phyloP scores from a whole-genome alignment of 2,329 filamentous ascomycete species.

The Westerdykella ornata region DNA sequence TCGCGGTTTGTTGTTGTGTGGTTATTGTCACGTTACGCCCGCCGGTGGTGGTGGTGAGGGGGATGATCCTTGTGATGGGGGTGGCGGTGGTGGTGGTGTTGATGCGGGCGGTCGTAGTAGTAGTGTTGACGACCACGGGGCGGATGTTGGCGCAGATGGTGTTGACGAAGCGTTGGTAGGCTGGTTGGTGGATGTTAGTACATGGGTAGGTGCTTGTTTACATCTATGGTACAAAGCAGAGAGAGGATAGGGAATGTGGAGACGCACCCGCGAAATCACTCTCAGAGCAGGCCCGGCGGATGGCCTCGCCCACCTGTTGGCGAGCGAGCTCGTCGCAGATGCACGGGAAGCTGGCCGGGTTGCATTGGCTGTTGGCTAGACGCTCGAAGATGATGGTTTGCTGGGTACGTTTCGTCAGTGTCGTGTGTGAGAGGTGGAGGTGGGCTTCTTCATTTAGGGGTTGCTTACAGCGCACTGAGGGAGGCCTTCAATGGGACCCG shows the following conservation, averaged over 20 bases:
- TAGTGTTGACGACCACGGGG: constrained; percentile 1
- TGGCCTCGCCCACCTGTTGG: constrained; percentile 2
- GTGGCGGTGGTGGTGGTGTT: constrained; percentile 4
- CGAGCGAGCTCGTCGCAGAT: constrained; percentile 15
- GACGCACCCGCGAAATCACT: constrained; percentile 6
- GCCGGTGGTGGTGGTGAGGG: neutral
- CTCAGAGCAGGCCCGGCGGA: constrained; percentile 2
- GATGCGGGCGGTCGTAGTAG: neutral
- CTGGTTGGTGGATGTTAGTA: neutral
- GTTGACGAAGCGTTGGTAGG: constrained; percentile 1
- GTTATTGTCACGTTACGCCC: neutral
- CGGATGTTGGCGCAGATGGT: constrained; percentile 10
- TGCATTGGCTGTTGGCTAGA: constrained; percentile 14
- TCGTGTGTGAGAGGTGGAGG: neutral
- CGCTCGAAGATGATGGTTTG: constrained; percentile 16
- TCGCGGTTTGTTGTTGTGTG: no score
- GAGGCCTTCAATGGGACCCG: constrained; percentile 12
- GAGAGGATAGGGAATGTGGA: neutral
- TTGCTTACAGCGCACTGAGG: constrained; percentile 11
- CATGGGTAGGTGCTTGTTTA: neutral
- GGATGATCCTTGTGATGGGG: constrained; percentile 3
- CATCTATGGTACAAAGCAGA: neutral
- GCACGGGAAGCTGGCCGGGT: constrained; percentile 15
- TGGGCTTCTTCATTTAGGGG: no score
- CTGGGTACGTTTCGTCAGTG: constrained; percentile 1